These are phyloP conservation scores for Calycina marina DNA, from an alignment of 2,329 filamentous ascomycete genomes.

Conservation along the genomic window DNA sequence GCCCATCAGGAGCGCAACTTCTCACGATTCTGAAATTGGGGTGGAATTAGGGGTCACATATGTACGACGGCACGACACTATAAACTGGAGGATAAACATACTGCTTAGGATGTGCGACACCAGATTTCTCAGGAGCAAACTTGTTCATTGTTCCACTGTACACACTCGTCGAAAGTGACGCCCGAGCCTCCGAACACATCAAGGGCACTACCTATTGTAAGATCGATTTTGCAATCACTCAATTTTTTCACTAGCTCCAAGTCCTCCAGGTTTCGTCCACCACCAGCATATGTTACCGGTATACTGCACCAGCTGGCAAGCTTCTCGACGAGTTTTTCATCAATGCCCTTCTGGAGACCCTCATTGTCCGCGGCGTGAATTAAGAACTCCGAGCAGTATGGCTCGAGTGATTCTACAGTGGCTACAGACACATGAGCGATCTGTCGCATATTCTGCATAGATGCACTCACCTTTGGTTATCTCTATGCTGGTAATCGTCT, in stretches of 20 bases:
- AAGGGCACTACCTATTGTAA: conserved; percentile 91
- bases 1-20: too few species aligned
- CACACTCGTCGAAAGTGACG: conserved; percentile 78
- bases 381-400: conserved; percentile 90
- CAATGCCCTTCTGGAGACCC: conserved; percentile 80
- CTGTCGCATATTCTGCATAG: too few species aligned
- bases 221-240: conserved; percentile 69
- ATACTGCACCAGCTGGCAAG: conserved; percentile 79
- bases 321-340: conserved; percentile 64
- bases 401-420: conserved; percentile 66
- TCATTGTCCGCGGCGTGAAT: conserved; percentile 97
- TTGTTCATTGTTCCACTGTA: conserved; percentile 64
- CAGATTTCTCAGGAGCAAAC: too few species aligned
- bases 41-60: too few species aligned
- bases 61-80: too few species aligned
- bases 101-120: too few species aligned
- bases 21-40: too few species aligned
- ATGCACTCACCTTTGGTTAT: conserved; percentile 70
- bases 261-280: conserved; percentile 71
- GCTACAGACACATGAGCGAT: conserved; percentile 34
- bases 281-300: conserved; percentile 91
- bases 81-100: too few species aligned
- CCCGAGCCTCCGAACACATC: conserved; percentile 88
- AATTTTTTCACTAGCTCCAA: conserved; percentile 67
- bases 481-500: conserved; percentile 93